Percentiles rank a stretch among this genome's conserved stretches.
Conservation (phyloP, 75 land plant genomes). For the Picea glauca region DNA sequence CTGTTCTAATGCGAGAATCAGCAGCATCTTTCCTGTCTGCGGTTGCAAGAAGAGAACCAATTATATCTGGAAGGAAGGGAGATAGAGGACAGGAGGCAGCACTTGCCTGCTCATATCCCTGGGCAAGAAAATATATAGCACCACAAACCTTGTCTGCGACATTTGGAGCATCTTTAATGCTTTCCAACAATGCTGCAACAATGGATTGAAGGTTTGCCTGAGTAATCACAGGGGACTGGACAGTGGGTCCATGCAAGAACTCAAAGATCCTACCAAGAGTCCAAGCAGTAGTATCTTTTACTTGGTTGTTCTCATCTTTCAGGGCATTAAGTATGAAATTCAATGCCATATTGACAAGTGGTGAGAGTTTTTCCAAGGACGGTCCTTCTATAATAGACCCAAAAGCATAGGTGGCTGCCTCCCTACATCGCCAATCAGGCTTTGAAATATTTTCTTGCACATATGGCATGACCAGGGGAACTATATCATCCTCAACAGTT, state of each 20-base stretch:
- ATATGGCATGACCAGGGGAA: slow-evolving; percentile 80
- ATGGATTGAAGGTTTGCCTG: slow-evolving; percentile 57
- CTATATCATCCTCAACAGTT: slow-evolving; percentile 66
- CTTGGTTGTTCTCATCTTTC: slow-evolving; percentile 67
- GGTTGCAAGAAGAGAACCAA: slow-evolving; percentile 33
- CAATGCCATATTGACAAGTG: slow-evolving; percentile 52
- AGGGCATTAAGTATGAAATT: slow-evolving; percentile 67
- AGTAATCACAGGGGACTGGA: slow-evolving; percentile 31
- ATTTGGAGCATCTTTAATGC: slow-evolving; percentile 68
- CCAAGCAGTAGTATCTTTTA: slow-evolving; percentile 91
- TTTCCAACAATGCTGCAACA: slow-evolving; percentile 58
- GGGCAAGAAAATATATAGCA: slow-evolving; percentile 74
- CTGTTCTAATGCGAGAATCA: slow-evolving; percentile 53
- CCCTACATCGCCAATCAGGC: slow-evolving; percentile 61
- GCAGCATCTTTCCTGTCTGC: slow-evolving; percentile 58
- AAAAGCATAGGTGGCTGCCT: slow-evolving; percentile 80
- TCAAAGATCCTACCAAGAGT: slow-evolving; percentile 84
- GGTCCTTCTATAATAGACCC: slow-evolving; percentile 79
- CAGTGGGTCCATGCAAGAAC: slow-evolving; percentile 46
- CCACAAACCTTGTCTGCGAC: slow-evolving; percentile 88
- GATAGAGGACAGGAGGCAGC: slow-evolving; percentile 29
- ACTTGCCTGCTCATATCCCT: slow-evolving; percentile 63
- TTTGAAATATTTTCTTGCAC: slow-evolving; percentile 63
- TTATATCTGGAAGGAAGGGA: slow-evolving; percentile 46
- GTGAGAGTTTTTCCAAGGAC: slow-evolving; percentile 50